phyloP scores from a whole-genome alignment of 208 protist species.

The Trypanosoma theileri region DNA sequence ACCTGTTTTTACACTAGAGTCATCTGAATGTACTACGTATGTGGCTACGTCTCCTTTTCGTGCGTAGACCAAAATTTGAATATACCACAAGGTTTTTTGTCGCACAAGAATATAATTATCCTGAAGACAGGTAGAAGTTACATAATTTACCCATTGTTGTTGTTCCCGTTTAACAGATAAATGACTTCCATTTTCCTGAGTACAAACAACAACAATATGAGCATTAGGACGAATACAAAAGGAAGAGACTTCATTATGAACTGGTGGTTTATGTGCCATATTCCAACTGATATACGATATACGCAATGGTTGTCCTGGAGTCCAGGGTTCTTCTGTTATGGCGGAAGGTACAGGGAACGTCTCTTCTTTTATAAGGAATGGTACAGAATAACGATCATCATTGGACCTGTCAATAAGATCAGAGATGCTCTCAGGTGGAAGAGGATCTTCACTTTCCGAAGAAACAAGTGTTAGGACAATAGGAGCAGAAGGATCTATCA shows the following conservation, averaged over 20 bases:
- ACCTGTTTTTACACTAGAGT: constrained; percentile 53
- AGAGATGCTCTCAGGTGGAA: background rate
- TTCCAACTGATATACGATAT: constrained; percentile 84
- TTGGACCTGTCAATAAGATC: constrained; percentile 32
- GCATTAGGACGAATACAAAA: constrained; percentile 80
- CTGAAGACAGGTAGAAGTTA: constrained; percentile 46
- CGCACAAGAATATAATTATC: constrained; percentile 59
- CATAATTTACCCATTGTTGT: constrained; percentile 53
- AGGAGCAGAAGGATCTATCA: background rate
- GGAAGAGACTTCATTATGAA: constrained; percentile 46
- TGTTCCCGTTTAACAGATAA: constrained; percentile 9
- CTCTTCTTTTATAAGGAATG: constrained; percentile 51
- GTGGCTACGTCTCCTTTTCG: constrained; percentile 57
- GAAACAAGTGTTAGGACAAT: no score
- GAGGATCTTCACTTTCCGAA: background rate
- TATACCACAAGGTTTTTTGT: constrained; percentile 65
- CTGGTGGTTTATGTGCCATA: constrained; percentile 55
- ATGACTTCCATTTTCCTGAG: constrained; percentile 77
- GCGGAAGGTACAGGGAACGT: constrained; percentile 57
- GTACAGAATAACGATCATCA: constrained; percentile 31
- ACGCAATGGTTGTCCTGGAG: constrained; percentile 66
- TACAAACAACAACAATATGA: constrained; percentile 77
- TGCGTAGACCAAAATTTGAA: constrained; percentile 84
- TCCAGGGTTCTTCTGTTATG: constrained; percentile 59
- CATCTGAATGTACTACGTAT: constrained; percentile 54